Percentiles rank a stretch among this genome's conserved stretches.
phyloP scores from a whole-genome alignment of 176 grass and related monocot genomes.

The Hordeum vulgare region DNA sequence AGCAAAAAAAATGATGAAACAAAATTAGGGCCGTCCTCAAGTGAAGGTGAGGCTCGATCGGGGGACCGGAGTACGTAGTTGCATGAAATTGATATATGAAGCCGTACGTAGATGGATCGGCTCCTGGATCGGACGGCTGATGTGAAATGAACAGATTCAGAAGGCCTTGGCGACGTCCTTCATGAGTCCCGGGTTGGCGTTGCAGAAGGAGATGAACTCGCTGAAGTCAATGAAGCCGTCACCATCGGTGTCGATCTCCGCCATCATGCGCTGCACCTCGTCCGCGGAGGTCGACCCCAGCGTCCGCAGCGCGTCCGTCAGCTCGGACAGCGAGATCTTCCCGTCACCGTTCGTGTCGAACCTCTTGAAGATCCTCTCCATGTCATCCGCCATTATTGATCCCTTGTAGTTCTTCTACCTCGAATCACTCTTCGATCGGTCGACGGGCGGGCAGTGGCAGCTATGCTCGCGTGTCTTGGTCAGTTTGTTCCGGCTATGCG shows the following conservation, averaged over 20 bases:
- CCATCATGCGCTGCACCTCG: conserved; percentile 89
- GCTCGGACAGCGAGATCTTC: conserved; percentile 76
- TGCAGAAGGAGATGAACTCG: conserved; percentile 88
- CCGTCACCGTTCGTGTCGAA: conserved; percentile 83
- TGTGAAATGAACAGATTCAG: neutral
- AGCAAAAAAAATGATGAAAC: neutral
- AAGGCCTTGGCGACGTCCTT: conserved; percentile 96
- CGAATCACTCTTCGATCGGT: neutral
- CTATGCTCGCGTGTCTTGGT: neutral
- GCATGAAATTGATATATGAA: neutral
- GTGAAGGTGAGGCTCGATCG: neutral
- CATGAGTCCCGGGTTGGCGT: conserved; percentile 80
- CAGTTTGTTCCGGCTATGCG: neutral
- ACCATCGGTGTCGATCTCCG: conserved; percentile 89
- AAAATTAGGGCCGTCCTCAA: conserved; percentile 2
- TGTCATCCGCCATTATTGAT: conserved; percentile 33
- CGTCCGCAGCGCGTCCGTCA: conserved; percentile 66
- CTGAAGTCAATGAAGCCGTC: conserved; percentile 76
- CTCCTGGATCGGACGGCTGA: neutral
- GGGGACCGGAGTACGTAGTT: neutral
- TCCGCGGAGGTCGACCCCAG: conserved; percentile 74
- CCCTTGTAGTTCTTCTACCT: neutral
- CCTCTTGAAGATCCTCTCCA: conserved; percentile 81
- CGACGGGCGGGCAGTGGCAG: neutral
- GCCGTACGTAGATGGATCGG: neutral